Conservation (phyloP, 352 stramenopile species). For the Phytophthora kernoviae region DNA sequence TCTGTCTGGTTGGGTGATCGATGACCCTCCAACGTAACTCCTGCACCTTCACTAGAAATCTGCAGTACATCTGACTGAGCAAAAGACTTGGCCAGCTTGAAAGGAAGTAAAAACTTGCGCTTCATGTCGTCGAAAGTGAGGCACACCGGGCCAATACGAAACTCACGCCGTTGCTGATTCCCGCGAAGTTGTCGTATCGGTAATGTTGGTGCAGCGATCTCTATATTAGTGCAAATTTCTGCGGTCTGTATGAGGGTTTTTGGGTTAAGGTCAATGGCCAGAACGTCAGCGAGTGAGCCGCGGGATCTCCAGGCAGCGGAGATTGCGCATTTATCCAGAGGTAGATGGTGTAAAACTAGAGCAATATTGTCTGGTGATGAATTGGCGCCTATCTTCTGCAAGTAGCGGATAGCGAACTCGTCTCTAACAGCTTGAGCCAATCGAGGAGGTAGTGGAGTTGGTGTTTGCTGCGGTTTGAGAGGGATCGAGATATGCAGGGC, state of each 20-base stretch:
- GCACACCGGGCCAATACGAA: conserved; percentile 51
- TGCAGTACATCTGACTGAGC: conserved; percentile 52
- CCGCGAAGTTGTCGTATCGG: conserved; percentile 13
- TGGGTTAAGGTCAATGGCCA: conserved; percentile 62
- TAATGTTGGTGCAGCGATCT: not conserved
- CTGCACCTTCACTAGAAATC: conserved; percentile 9
- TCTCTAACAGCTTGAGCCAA: conserved; percentile 58
- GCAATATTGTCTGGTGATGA: conserved; percentile 63
- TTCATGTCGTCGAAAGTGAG: conserved; percentile 82
- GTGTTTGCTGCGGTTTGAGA: conserved; percentile 57
- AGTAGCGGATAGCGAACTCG: conserved; percentile 77
- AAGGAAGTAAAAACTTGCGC: conserved; percentile 66
- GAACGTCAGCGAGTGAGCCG: conserved; percentile 52
- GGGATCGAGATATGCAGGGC: conserved; percentile 60
- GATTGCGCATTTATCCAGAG: conserved; percentile 66
- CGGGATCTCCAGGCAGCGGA: conserved; percentile 62
- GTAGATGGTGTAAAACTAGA: conserved; percentile 63
- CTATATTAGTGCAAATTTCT: not conserved
- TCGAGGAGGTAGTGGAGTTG: conserved; percentile 38
- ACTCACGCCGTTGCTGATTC: conserved; percentile 24
- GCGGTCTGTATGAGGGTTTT: conserved; percentile 14
- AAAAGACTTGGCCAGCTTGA: conserved; percentile 45
- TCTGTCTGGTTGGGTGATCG: conserved; percentile 14
- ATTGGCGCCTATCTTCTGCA: conserved; percentile 60
- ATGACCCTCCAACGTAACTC: conserved; percentile 12